Percentiles rank a stretch among this genome's conserved stretches.
phyloP scores from a whole-genome alignment of 768 basidiomycete species.

The Boletellus ananas region DNA sequence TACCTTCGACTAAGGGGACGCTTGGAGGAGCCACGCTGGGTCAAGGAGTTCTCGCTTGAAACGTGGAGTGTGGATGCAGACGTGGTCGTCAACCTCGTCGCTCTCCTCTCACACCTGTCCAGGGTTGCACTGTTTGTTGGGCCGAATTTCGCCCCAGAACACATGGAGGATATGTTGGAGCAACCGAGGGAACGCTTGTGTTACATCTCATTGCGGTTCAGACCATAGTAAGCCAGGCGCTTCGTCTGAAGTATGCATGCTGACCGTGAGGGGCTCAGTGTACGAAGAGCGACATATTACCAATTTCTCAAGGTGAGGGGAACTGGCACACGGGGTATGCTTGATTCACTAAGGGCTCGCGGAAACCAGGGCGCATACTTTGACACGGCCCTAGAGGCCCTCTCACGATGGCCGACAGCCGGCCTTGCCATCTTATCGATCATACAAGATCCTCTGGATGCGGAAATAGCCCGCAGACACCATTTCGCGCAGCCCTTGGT shows the following conservation, averaged over 20 bases:
- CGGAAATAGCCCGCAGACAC: slow-evolving; percentile 31
- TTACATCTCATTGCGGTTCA: slow-evolving; percentile 66
- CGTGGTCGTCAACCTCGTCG: slow-evolving; percentile 65
- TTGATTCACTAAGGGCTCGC: not conserved
- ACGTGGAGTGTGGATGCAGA: slow-evolving; percentile 74
- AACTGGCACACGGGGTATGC: not conserved
- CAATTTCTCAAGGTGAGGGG: slow-evolving; percentile 67
- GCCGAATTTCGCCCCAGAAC: slow-evolving; percentile 74
- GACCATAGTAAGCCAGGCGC: slow-evolving; percentile 65
- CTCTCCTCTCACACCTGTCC: slow-evolving; percentile 48
- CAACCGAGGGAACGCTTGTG: slow-evolving; percentile 44
- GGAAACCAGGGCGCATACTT: slow-evolving; percentile 72
- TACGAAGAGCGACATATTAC: slow-evolving; percentile 72
- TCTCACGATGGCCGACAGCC: slow-evolving; percentile 58
- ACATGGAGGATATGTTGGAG: slow-evolving; percentile 65
- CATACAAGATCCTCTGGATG: slow-evolving; percentile 59
- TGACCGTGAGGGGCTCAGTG: slow-evolving; percentile 32
- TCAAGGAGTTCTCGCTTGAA: slow-evolving; percentile 51
- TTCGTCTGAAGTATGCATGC: not conserved
- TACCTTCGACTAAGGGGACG: slow-evolving; percentile 49
- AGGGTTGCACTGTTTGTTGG: slow-evolving; percentile 67
- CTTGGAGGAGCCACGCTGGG: slow-evolving; percentile 34
- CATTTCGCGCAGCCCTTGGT: slow-evolving; percentile 84
- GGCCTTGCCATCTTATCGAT: slow-evolving; percentile 51
- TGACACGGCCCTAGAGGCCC: slow-evolving; percentile 60